These are phyloP conservation scores for Beauveria pseudobassiana DNA, from an alignment of 2,329 filamentous ascomycete genomes.

Conservation along the genomic window DNA sequence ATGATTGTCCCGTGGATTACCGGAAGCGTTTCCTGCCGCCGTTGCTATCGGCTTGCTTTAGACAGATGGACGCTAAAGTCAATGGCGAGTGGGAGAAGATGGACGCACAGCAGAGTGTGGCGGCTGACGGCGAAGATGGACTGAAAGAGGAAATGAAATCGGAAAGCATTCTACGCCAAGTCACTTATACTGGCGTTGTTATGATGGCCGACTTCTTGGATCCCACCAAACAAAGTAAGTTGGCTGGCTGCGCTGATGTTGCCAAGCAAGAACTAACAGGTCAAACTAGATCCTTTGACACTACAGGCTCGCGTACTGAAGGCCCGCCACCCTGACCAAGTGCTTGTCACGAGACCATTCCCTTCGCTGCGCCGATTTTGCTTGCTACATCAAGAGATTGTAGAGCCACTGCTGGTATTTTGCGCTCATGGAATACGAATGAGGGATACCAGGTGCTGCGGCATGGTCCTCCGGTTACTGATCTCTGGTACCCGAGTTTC, in stretches of 20 bases:
- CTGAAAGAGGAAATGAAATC: conserved; percentile 96
- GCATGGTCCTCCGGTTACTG: conserved; percentile 78
- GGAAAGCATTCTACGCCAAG: conserved; percentile 86
- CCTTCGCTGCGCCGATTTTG: conserved; percentile 74
- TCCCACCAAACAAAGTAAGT: conserved; percentile 57
- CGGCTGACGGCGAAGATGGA: conserved; percentile 62
- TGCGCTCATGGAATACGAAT: conserved; percentile 85
- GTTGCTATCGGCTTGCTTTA: conserved; percentile 73
- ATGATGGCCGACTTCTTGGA: conserved; percentile 88
- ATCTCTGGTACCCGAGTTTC: conserved; percentile 75
- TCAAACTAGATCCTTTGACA: conserved; percentile 24
- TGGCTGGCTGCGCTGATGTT: background rate
- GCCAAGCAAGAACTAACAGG: background rate
- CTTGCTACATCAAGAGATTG: conserved; percentile 65
- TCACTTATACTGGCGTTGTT: conserved; percentile 86
- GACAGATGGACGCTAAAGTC: conserved; percentile 81
- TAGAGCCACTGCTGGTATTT: conserved; percentile 86
- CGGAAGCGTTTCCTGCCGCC: conserved; percentile 77
- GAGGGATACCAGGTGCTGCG: conserved; percentile 82
- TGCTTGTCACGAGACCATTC: conserved; percentile 29
- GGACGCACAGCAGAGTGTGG: conserved; percentile 51
- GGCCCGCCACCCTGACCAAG: conserved; percentile 14
- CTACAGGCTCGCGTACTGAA: conserved; percentile 19
- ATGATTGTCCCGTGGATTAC: conserved; percentile 78
- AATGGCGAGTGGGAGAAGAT: conserved; percentile 79